Evolutionary conservation across 176 grass and related monocot genomes (phyloP).

Genomic region (Avena atlantica): DNA sequence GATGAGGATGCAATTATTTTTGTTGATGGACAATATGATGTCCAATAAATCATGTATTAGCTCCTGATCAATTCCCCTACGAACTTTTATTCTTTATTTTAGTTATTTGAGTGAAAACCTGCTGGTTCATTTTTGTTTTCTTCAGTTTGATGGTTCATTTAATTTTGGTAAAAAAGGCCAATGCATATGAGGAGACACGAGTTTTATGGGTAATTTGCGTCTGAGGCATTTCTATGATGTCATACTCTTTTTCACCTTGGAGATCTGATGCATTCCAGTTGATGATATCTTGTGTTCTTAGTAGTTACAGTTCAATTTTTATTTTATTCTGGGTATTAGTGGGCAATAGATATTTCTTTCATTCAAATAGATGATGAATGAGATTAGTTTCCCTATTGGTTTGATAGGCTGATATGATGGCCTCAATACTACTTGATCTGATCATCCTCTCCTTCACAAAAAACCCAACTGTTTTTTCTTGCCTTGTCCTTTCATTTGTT

Average conservation of each 20-base stretch:
- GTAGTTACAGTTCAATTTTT: not conserved
- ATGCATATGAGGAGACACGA: slow-evolving; percentile 51
- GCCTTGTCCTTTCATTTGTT: not conserved
- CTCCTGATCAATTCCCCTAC: not conserved
- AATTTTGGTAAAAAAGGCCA: not conserved
- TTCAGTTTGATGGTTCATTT: not conserved
- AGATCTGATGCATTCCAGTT: not conserved
- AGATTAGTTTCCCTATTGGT: slow-evolving; percentile 60
- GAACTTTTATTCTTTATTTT: not conserved
- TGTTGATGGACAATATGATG: not conserved
- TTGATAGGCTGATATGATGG: slow-evolving; percentile 56
- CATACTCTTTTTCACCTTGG: slow-evolving; percentile 61
- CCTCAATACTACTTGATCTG: slow-evolving; percentile 49
- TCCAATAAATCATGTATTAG: slow-evolving; percentile 9
- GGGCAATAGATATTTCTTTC: not conserved
- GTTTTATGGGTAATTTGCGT: slow-evolving; percentile 65
- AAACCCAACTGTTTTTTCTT: too few species aligned
- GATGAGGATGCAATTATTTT: not conserved
- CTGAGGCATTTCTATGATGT: slow-evolving; percentile 56
- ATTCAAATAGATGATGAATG: slow-evolving; percentile 48
- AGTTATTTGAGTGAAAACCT: not conserved
- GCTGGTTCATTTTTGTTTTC: not conserved
- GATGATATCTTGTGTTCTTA: not conserved
- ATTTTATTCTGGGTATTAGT: not conserved
- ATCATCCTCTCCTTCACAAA: slow-evolving; percentile 4